Evolutionary conservation across 2,329 filamentous ascomycete genomes (phyloP).

Genomic region (Xylaria multiplex): DNA sequence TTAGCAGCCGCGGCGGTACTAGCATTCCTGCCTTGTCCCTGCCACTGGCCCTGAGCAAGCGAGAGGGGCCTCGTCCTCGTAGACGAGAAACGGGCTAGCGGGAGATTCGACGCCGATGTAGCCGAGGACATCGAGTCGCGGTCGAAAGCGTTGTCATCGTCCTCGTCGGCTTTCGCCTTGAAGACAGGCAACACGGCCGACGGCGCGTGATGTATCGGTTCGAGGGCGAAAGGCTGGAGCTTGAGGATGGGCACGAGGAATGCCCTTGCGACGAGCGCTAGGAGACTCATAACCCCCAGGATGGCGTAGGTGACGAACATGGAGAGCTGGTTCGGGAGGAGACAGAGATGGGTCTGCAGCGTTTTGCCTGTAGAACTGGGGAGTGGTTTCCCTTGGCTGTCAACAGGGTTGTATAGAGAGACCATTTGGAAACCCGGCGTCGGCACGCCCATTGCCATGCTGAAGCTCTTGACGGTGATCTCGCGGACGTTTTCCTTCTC

Average conservation of each 20-base stretch:
- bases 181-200: conserved; percentile 57
- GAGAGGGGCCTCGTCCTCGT: conserved; percentile 44
- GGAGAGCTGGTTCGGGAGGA: conserved; percentile 86
- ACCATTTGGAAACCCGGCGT: conserved; percentile 87
- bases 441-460: conserved; percentile 95
- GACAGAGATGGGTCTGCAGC: conserved; percentile 87
- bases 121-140: conserved; percentile 46
- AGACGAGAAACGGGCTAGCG: conserved; percentile 46
- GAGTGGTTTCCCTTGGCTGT: conserved; percentile 63
- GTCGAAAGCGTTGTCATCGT: conserved; percentile 48
- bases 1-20: not conserved
- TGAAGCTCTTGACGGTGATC: conserved; percentile 94
- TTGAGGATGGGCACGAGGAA: conserved; percentile 66
- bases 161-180: conserved; percentile 65
- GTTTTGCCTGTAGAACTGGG: conserved; percentile 63
- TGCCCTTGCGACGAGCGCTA: conserved; percentile 63
- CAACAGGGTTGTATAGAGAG: conserved; percentile 92
- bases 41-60: conserved; percentile 42
- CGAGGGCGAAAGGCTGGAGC: conserved; percentile 64
- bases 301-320: conserved; percentile 83
- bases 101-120: conserved; percentile 51
- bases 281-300: conserved; percentile 65
- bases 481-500: conserved; percentile 75
- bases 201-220: conserved; percentile 49
- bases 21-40: conserved; percentile 20